Evolutionary conservation across 495 filamentous ascomycete species (phyloP).

Genomic region (Friedmanniomyces simplex): DNA sequence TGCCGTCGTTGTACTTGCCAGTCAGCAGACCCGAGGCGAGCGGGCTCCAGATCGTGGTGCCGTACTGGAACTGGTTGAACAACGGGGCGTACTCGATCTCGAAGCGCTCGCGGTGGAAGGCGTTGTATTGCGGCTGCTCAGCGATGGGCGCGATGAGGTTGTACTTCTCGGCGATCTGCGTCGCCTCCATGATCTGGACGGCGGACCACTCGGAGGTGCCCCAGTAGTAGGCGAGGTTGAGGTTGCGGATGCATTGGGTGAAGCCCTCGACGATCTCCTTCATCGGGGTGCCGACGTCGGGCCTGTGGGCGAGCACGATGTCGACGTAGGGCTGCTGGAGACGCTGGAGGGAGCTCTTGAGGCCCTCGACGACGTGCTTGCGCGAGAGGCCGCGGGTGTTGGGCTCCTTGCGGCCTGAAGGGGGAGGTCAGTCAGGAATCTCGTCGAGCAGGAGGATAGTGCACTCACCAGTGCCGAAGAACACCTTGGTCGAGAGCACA

Average conservation of each 20-base stretch:
- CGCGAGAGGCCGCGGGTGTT: conserved; percentile 38
- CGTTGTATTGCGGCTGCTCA: conserved; percentile 50
- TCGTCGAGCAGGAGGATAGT: no score
- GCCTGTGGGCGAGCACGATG: conserved; percentile 39
- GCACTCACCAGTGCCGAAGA: conserved; percentile 17
- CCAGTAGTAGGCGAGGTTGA: conserved; percentile 42
- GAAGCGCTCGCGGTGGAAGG: conserved; percentile 45
- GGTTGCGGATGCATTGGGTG: conserved; percentile 37
- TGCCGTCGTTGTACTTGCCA: conserved; percentile 38
- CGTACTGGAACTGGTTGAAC: conserved; percentile 33
- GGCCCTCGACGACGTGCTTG: conserved; percentile 41
- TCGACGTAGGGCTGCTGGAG: conserved; percentile 40
- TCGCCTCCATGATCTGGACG: conserved; percentile 46
- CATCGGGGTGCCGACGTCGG: conserved; percentile 39
- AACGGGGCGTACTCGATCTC: conserved; percentile 37
- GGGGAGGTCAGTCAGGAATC: no score
- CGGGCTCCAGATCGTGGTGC: conserved; percentile 36
- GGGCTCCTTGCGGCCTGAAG: conserved; percentile 35
- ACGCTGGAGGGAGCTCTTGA: conserved; percentile 37
- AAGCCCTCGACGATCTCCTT: conserved; percentile 42
- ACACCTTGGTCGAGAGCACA: conserved; percentile 32
- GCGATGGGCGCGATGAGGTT: conserved; percentile 48
- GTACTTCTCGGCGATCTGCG: conserved; percentile 44
- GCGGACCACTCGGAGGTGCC: conserved; percentile 49
- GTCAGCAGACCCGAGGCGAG: conserved; percentile 34